phyloP scores from a whole-genome alignment of 2,329 filamentous ascomycete species.

The Thelonectria blattea region DNA sequence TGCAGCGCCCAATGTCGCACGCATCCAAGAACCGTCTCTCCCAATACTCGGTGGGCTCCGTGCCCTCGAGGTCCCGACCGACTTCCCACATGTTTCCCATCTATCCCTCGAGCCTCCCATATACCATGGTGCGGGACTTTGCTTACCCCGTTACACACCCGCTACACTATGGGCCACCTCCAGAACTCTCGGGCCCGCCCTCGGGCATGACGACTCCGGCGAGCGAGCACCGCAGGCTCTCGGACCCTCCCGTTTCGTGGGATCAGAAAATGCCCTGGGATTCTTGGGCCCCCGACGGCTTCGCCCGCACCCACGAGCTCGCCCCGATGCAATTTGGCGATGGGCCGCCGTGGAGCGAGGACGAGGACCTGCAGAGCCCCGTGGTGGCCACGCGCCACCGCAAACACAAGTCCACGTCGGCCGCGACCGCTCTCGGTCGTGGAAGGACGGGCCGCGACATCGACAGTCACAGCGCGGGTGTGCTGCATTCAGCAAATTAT shows the following conservation, averaged over 20 bases:
- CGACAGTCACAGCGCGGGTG: slow-evolving; percentile 46
- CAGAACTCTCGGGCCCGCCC: slow-evolving; percentile 70
- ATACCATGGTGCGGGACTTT: slow-evolving; percentile 94
- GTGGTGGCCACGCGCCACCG: slow-evolving; percentile 85
- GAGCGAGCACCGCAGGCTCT: slow-evolving; percentile 81
- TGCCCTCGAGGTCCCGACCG: slow-evolving; percentile 74
- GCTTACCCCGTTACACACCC: slow-evolving; percentile 85
- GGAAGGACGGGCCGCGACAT: slow-evolving; percentile 55
- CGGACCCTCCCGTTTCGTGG: slow-evolving; percentile 80
- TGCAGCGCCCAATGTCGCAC: slow-evolving; percentile 73
- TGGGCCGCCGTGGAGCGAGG: slow-evolving; percentile 92
- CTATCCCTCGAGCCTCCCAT: slow-evolving; percentile 84
- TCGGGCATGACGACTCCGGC: slow-evolving; percentile 85
- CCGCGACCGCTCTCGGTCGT: slow-evolving; percentile 51
- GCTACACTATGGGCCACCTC: slow-evolving; percentile 91
- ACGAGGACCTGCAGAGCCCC: slow-evolving; percentile 92
- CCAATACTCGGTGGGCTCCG: slow-evolving; percentile 78
- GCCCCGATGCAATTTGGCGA: slow-evolving; percentile 85
- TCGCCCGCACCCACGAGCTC: slow-evolving; percentile 71
- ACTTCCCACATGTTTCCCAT: slow-evolving; percentile 81
- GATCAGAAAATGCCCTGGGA: slow-evolving; percentile 70
- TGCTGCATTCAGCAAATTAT: slow-evolving; percentile 57
- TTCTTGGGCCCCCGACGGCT: slow-evolving; percentile 58
- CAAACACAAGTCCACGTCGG: slow-evolving; percentile 78
- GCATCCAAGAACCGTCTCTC: slow-evolving; percentile 83